Evolutionary conservation across 129 eudicot genomes (phyloP).

Genomic region (Lonicera japonica): DNA sequence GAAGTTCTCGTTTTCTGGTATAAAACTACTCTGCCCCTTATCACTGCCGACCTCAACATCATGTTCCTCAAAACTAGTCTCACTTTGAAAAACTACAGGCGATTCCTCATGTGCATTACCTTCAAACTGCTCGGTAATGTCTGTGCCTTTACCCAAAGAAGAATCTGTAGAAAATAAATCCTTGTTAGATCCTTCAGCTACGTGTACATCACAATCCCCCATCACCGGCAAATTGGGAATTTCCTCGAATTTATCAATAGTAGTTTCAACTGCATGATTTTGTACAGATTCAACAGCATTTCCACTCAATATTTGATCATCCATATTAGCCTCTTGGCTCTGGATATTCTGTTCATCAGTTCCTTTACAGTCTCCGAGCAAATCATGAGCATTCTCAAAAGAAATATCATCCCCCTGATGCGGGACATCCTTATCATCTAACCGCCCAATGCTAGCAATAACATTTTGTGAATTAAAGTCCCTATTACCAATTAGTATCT

Average conservation of each 20-base stretch:
- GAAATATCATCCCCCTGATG: conserved; percentile 10
- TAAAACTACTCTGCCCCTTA: conserved; percentile 1
- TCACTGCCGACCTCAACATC: conserved; percentile 1
- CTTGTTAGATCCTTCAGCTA: conserved; percentile 3
- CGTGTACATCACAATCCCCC: conserved; percentile 12
- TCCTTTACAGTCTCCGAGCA: neutral
- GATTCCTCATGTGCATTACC: neutral
- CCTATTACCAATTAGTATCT: conserved; percentile 17
- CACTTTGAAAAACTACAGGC: conserved; percentile 2
- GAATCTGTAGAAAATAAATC: conserved; percentile 8
- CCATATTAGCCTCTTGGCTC: conserved; percentile 2
- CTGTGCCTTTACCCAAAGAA: conserved; percentile 9
- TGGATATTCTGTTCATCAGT: conserved; percentile 2
- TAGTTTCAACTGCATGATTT: conserved; percentile 13
- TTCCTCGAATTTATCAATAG: conserved; percentile 5
- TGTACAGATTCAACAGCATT: conserved; percentile 3
- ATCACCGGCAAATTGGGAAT: neutral
- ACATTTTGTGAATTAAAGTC: conserved; percentile 20
- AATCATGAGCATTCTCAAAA: conserved; percentile 1
- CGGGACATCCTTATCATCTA: conserved; percentile 13
- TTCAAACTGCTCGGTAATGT: conserved; percentile 4
- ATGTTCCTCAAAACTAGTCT: neutral
- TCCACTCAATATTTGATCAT: conserved; percentile 6
- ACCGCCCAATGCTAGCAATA: conserved; percentile 15
- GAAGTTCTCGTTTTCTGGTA: conserved; percentile 1